Conservation (phyloP, 2,329 filamentous ascomycete species). For the Claviceps sp. region DNA sequence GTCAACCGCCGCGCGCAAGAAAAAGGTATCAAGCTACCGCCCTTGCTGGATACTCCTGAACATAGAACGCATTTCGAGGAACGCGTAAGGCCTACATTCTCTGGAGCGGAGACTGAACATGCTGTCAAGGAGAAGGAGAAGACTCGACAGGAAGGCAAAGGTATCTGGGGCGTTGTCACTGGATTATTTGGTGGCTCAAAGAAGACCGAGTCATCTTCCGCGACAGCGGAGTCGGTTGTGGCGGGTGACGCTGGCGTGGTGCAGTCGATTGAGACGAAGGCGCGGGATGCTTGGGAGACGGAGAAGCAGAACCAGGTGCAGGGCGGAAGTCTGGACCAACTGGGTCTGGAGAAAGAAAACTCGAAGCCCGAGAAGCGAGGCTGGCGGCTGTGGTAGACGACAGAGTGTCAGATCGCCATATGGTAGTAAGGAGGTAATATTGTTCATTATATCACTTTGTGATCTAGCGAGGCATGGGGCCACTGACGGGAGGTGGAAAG, state of each 20-base stretch:
- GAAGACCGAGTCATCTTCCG: slow-evolving; percentile 1
- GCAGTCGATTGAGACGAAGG: slow-evolving; percentile 22
- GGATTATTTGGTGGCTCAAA: slow-evolving; percentile 15
- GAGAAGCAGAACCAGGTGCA: slow-evolving; percentile 37
- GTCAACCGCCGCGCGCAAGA: slow-evolving; percentile 35
- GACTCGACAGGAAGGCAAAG: slow-evolving; percentile 18
- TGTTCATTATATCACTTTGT: background rate
- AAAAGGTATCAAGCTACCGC: slow-evolving; percentile 33
- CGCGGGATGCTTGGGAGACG: slow-evolving; percentile 30
- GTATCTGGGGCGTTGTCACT: slow-evolving; percentile 21
- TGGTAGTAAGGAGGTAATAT: background rate
- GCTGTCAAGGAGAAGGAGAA: slow-evolving; percentile 6
- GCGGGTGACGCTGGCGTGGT: slow-evolving; percentile 8
- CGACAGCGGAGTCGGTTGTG: slow-evolving; percentile 10
- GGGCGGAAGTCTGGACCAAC: slow-evolving; percentile 37
- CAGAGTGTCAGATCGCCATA: background rate
- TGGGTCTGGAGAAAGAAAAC: slow-evolving; percentile 25
- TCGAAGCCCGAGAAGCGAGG: slow-evolving; percentile 29
- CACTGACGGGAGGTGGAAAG: slow-evolving; percentile 1
- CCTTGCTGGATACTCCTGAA: slow-evolving; percentile 33
- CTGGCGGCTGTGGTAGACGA: slow-evolving; percentile 30
- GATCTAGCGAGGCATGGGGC: slow-evolving; percentile 5
- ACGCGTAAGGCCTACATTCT: slow-evolving; percentile 19
- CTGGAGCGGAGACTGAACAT: slow-evolving; percentile 9
- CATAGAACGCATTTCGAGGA: slow-evolving; percentile 24